Conservation (phyloP, 225 moss, liverwort and hornwort species). For the Pleurozium schreberi region DNA sequence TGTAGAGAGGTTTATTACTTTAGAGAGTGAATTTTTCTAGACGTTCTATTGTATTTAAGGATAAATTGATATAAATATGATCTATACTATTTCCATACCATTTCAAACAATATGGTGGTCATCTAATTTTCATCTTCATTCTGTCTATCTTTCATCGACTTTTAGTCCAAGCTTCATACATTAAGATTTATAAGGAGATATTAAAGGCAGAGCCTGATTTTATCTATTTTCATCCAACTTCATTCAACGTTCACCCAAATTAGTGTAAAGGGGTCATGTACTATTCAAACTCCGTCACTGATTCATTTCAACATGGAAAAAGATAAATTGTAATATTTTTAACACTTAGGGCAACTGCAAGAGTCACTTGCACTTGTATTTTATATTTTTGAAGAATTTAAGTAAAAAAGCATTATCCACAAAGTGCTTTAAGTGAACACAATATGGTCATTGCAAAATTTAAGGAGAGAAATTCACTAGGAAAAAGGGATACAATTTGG, state of each 20-base stretch:
- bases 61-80: neutral
- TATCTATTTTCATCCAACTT: neutral
- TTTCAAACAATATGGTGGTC: rapidly evolving
- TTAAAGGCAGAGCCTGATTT: rapidly evolving
- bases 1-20: too few relatives aligned
- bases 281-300: neutral
- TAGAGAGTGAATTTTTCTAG: too few relatives aligned
- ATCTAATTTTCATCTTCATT: neutral
- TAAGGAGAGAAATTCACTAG: rapidly evolving
- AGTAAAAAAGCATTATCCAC: rapidly evolving
- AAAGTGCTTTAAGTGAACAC: neutral
- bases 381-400: neutral
- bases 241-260: neutral
- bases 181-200: neutral
- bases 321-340: too few relatives aligned
- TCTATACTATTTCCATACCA: neutral
- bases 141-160: neutral
- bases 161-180: neutral
- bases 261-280: rapidly evolving
- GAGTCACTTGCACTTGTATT: neutral
- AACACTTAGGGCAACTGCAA: rapidly evolving
- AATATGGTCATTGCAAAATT: neutral
- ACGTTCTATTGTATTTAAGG: too few relatives aligned
- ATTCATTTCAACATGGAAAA: neutral
- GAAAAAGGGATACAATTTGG: neutral